A percentile compares a stretch with the other conserved stretches of the same genome.
Evolutionary conservation across 2,329 filamentous ascomycete species (phyloP).

Genomic region (Penicillium sp.): DNA sequence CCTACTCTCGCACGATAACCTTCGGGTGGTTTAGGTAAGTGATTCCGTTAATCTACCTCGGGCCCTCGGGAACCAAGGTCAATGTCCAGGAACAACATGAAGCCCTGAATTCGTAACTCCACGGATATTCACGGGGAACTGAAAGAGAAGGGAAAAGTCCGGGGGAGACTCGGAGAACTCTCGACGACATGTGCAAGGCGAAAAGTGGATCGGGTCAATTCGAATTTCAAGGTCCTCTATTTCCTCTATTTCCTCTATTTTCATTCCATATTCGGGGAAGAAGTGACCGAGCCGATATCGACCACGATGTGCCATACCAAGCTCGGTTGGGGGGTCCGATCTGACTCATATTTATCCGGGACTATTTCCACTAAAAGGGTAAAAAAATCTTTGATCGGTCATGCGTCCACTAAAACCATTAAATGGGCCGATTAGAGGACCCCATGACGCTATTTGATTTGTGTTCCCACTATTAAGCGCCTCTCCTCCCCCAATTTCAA

Average conservation of each 20-base stretch:
- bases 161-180: conserved; percentile 21
- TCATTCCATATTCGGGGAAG: conserved; percentile 10
- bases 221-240: background rate
- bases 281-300: background rate
- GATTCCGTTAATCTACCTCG: conserved; percentile 13
- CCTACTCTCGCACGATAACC: background rate
- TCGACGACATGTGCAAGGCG: conserved; percentile 9
- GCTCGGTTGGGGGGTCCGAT: background rate
- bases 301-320: no score
- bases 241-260: no score
- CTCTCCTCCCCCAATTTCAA: background rate
- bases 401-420: conserved; percentile 10
- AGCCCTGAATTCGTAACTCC: background rate
- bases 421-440: background rate
- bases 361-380: background rate
- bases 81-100: background rate
- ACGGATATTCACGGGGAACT: conserved; percentile 20
- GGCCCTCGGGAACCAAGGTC: conserved; percentile 12
- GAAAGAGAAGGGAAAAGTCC: conserved; percentile 4
- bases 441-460: conserved; percentile 7
- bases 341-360: background rate
- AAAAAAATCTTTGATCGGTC: conserved; percentile 6
- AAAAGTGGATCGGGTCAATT: conserved; percentile 1
- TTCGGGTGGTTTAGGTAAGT: conserved; percentile 19
- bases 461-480: background rate